Conservation (phyloP, 1,284 basidiomycete genomes). For the Vanrija sp. region DNA sequence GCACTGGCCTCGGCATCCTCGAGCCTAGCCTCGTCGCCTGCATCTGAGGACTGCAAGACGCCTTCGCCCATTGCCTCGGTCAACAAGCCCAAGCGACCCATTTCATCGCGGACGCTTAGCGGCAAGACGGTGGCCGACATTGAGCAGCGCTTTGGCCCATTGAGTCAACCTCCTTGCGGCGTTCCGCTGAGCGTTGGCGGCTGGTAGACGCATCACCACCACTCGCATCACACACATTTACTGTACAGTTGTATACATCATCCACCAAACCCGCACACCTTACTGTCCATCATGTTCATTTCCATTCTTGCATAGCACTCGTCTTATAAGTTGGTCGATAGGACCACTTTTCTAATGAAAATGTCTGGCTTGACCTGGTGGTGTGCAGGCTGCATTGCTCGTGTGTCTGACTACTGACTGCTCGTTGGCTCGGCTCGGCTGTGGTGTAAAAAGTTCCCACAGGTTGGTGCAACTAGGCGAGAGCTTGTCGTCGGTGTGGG, state of each 20-base stretch:
- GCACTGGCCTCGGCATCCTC: constrained; percentile 40
- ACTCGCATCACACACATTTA: neutral
- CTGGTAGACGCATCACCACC: constrained; percentile 8
- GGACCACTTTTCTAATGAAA: constrained; percentile 7
- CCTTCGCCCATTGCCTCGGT: constrained; percentile 40
- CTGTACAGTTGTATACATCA: constrained; percentile 21
- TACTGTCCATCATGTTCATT: constrained; percentile 9
- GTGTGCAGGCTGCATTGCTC: neutral
- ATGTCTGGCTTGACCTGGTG: neutral
- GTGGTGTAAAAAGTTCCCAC: neutral
- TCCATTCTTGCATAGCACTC: constrained; percentile 10
- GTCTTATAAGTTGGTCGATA: constrained; percentile 4
- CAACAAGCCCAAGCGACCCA: constrained; percentile 11
- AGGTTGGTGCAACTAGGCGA: too few species aligned
- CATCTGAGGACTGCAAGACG: constrained; percentile 47
- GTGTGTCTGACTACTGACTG: too few species aligned
- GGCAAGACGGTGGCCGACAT: constrained; percentile 13
- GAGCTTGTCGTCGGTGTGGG: too few species aligned
- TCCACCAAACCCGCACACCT: neutral
- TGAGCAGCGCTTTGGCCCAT: constrained; percentile 8
- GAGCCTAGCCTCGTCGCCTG: constrained; percentile 42
- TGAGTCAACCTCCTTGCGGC: neutral
- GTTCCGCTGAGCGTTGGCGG: constrained; percentile 15
- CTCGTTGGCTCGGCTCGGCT: too few species aligned
- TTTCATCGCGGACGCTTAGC: constrained; percentile 1